Conservation (phyloP, 371 early-diverging fungal genomes). For the Polyrhizophydium stewartii region DNA sequence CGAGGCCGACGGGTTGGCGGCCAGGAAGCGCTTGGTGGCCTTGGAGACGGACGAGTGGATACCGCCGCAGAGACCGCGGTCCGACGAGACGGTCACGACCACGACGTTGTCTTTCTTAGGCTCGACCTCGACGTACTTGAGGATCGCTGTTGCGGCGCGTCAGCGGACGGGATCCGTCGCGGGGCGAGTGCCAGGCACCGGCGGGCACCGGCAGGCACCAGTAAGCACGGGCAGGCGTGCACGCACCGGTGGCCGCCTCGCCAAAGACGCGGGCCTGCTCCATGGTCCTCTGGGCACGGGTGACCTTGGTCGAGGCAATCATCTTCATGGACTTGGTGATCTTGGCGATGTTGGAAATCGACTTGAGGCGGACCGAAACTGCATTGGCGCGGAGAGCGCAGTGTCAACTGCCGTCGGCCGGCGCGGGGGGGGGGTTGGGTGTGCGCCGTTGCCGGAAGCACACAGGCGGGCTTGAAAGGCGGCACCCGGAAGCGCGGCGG, state of each 20-base stretch:
- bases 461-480: not conserved
- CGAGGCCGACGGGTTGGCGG: slow-evolving; percentile 46
- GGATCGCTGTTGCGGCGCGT: slow-evolving; percentile 64
- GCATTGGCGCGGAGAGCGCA: too few species aligned
- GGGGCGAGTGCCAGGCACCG: too few species aligned
- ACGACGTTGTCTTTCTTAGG: slow-evolving; percentile 57
- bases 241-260: slow-evolving; percentile 62
- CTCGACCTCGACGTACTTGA: slow-evolving; percentile 70
- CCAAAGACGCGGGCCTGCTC: slow-evolving; percentile 88
- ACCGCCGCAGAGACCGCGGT: slow-evolving; percentile 98
- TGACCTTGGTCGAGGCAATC: slow-evolving; percentile 99
- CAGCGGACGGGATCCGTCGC: too few species aligned
- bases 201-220: not conserved
- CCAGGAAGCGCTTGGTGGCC: slow-evolving; percentile 65
- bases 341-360: slow-evolving; percentile 96
- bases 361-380: slow-evolving; percentile 95
- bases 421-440: not conserved
- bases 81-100: slow-evolving; percentile 85
- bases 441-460: too few species aligned
- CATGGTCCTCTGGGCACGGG: slow-evolving; percentile 93
- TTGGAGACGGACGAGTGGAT: slow-evolving; percentile 95
- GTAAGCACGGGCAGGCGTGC: not conserved
- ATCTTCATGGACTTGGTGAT: slow-evolving; percentile 99
- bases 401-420: too few species aligned
- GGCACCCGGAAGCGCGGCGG: too few species aligned